phyloP scores from a whole-genome alignment of 352 stramenopile genomes.

The Peronosclerospora sorghi region DNA sequence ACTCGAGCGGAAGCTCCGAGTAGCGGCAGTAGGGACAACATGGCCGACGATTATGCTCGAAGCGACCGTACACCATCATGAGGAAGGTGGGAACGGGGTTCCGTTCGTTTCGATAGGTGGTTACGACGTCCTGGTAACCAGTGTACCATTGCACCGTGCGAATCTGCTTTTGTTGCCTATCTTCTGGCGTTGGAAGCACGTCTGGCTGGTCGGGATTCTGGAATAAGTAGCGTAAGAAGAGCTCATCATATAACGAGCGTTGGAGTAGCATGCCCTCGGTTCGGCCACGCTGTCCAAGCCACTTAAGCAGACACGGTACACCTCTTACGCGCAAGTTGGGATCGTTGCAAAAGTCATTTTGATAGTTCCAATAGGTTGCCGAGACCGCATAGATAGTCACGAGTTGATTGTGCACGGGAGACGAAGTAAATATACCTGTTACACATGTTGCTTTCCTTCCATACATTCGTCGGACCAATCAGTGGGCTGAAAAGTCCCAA shows the following conservation, averaged over 20 bases:
- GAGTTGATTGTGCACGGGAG: slow-evolving; percentile 33
- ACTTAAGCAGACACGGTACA: slow-evolving; percentile 32
- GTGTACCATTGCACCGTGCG: slow-evolving; percentile 23
- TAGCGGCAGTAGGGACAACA: slow-evolving; percentile 79
- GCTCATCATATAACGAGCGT: slow-evolving; percentile 25
- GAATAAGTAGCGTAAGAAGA: slow-evolving; percentile 41
- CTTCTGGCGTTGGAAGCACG: slow-evolving; percentile 11
- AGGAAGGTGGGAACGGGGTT: slow-evolving; percentile 36
- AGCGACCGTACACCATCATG: slow-evolving; percentile 57
- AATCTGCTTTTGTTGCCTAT: slow-evolving; percentile 24
- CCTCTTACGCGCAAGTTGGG: slow-evolving; percentile 26
- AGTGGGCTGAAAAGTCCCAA: slow-evolving; percentile 26
- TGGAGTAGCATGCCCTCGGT: slow-evolving; percentile 32
- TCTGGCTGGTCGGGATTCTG: slow-evolving; percentile 23
- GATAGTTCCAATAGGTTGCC: slow-evolving; percentile 29
- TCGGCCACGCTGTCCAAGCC: slow-evolving; percentile 20
- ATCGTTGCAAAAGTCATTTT: slow-evolving; percentile 37
- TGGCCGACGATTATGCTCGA: slow-evolving; percentile 53
- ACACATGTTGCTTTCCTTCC: slow-evolving; percentile 38
- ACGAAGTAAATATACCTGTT: slow-evolving; percentile 50
- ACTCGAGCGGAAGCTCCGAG: slow-evolving; percentile 61
- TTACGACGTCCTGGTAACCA: slow-evolving; percentile 22
- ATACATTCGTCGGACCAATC: slow-evolving; percentile 45
- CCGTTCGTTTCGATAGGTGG: slow-evolving; percentile 23
- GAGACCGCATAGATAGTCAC: slow-evolving; percentile 50